Evolutionary conservation across 768 basidiomycete species (phyloP).

Genomic region (Termitomyces bulborhizus): DNA sequence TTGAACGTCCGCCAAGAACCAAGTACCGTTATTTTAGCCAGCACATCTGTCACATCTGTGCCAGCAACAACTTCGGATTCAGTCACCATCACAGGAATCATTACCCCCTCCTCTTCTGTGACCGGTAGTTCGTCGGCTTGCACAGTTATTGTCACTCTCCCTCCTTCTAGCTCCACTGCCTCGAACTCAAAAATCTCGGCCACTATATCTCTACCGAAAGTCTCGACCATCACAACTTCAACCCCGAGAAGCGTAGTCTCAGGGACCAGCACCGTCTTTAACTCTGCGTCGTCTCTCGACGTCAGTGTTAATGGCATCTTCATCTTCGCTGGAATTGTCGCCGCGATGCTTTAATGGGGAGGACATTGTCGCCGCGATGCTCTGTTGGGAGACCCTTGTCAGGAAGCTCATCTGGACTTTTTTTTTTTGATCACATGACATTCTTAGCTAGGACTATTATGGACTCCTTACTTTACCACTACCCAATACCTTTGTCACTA

Average conservation of each 20-base stretch:
- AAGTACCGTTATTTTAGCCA: neutral
- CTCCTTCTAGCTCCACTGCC: neutral
- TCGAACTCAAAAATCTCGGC: neutral
- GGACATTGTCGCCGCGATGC: neutral
- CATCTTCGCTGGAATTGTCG: neutral
- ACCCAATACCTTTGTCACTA: neutral
- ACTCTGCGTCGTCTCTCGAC: neutral
- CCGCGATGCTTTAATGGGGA: neutral
- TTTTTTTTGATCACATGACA: neutral
- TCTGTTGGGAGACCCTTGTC: neutral
- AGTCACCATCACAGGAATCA: neutral
- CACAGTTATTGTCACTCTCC: neutral
- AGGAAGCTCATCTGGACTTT: neutral
- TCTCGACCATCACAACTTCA: neutral
- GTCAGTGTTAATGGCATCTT: neutral
- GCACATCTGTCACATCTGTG: neutral
- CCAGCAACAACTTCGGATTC: neutral
- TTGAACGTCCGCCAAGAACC: neutral
- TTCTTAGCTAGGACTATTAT: neutral
- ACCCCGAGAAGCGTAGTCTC: neutral
- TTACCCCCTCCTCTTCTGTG: neutral
- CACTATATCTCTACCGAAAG: neutral
- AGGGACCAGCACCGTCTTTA: neutral
- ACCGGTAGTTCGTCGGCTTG: neutral
- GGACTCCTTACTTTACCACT: neutral